Base-by-base conservation (phyloP, 1,139 yeast species). In the Debaryomyces singareniensis region DNA sequence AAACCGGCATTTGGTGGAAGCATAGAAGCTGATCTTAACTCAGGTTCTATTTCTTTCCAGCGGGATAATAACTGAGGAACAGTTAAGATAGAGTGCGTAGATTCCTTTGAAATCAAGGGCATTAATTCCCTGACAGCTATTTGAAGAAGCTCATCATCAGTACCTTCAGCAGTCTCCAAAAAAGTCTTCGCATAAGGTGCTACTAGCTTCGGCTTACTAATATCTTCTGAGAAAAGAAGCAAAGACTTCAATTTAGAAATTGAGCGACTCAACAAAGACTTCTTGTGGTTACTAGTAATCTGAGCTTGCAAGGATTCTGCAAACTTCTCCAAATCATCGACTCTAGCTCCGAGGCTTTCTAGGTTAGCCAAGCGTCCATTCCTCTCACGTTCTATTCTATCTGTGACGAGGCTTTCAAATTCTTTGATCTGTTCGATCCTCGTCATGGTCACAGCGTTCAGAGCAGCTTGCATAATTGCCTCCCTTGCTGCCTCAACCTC, bases 1-100 rank as follows among this genome's bases (percentile, higher is more conserved):
- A 91, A 73, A 47, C 98, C 98, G 20, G 98, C 95, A 53, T 89
- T 84, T 45, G 94, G 95, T 30, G 97, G 97, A 39, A 85, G 71
- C 44, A 87, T 61, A 9, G 96, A 79, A 6, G 95, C 91, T 16
- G 87, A 77, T 56, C 95, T 79, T 50, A 91, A 75, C 58, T 89
- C 95, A 13, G 95, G 95, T 13, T 75, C 79, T 37, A 91, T 68
- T 35, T 78, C 64, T 42, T 78, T 76, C 82, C 91, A 82, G 54
- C 87, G 73, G 29, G 75, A 55, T 42, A 73, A 61, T 44, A 87
- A 70, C 49, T 91, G 91, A n/a, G 87, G 51, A 35, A 61, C 68
- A 10, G 77, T 67, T 39, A 79, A 64, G 27, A 81, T 69, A 7
- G 87, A 81, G 35, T 70, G 68, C 20, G 68, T 58, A n/a, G 76